Evolutionary conservation across 2,329 filamentous ascomycete genomes (phyloP), one percentile per base, ranked within the genome.

Genomic region (Sporothrix curviconia): DNA sequence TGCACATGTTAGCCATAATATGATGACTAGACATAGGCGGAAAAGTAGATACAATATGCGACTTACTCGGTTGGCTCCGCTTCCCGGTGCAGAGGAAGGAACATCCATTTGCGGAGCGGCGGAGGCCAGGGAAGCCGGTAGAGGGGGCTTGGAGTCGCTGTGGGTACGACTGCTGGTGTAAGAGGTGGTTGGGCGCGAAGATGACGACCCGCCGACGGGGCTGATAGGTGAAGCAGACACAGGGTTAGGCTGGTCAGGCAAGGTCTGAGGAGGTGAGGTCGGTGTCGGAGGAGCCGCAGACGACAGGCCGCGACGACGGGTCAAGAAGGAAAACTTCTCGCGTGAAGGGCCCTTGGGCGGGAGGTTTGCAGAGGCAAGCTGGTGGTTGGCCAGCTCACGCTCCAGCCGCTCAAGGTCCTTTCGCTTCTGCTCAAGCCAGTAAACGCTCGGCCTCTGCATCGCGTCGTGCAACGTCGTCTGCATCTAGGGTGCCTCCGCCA

Each of bases 81-180:
- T 82, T 72, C 95, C 95, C 59, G 87, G 86, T 14, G 89, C 89
- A 55, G 90, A 91, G 9, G 86, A 77, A 1, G 91, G 91, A 22
- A 89, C 89, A 74, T 95, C 90, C 43, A 79, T 85, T 53, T 77
- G 36, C 28, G 56, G 25, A n/a, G 22, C 14, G 8, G 47, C 15
- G n/a, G 42, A 6, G 12, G 56, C 14, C 6, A 32, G 43, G 12
- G 50, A 11, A 17, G 30, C 8, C 1, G 46, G 52, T 5, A 44
- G 47, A 47, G 39, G 47, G 12, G 47, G 49, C 4, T 52, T 39
- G 15, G 40, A 52, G 53, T 17, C 47, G 60, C 68, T 74, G 53
- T 65, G 70, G 8, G 64, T 61, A 17, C 66, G 67, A 57, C 68
- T 69, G 61, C 67, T 65, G 52, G 71, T 65, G 34, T 71, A 62